These are phyloP conservation scores for Asterella californica DNA, from an alignment of 225 moss, liverwort and hornwort genomes.

Conservation along the genomic window DNA sequence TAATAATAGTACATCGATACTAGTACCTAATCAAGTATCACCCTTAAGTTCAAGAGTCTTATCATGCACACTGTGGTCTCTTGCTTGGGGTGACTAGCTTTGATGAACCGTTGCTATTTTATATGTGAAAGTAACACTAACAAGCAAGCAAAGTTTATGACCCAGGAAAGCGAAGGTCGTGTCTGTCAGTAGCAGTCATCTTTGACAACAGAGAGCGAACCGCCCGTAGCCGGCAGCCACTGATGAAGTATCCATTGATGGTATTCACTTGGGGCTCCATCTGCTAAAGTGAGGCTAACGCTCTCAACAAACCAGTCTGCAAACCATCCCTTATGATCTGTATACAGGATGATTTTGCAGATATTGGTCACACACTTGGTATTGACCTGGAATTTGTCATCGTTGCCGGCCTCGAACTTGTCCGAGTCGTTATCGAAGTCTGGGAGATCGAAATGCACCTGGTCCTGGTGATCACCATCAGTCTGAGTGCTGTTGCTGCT, in stretches of 20 bases:
- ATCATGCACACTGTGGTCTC: no score
- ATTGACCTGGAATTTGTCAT: constrained; percentile 10
- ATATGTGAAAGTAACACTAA: no score
- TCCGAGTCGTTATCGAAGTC: constrained; percentile 16
- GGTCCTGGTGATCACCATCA: background rate
- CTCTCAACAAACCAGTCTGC: constrained; percentile 32
- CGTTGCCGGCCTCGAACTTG: constrained; percentile 29
- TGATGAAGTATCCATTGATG: constrained; percentile 21
- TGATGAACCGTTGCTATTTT: no score
- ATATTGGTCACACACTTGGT: constrained; percentile 26
- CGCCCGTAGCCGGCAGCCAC: constrained; percentile 12
- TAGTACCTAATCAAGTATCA: no score
- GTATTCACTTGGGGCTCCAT: background rate
- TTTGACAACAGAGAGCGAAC: background rate
- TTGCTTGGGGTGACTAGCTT: no score
- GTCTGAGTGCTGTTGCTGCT: background rate
- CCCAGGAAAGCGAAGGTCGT: background rate
- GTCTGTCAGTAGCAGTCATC: background rate
- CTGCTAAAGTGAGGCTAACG: constrained; percentile 1
- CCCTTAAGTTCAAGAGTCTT: no score
- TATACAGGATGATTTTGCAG: constrained; percentile 29
- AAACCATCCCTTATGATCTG: constrained; percentile 25
- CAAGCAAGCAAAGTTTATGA: no score
- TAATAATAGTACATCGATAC: no score
- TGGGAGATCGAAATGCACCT: constrained; percentile 13